phyloP scores from a whole-genome alignment of 768 basidiomycete genomes.

The Mycena rebaudengoi region DNA sequence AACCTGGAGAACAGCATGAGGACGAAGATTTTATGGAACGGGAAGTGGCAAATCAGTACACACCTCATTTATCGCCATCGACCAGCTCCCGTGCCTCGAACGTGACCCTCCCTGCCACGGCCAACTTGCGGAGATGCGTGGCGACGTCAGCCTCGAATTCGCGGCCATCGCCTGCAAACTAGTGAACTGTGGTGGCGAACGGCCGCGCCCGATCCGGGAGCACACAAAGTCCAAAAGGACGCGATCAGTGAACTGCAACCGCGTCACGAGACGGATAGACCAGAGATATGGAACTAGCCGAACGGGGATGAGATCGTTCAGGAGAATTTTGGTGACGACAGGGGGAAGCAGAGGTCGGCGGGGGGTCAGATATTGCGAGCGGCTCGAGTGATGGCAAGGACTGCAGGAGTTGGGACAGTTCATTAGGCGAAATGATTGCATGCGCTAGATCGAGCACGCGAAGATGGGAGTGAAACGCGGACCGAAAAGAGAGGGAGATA shows the following conservation, averaged over 20 bases:
- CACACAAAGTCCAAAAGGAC: not conserved
- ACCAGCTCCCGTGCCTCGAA: too few relatives aligned
- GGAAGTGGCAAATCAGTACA: too few relatives aligned
- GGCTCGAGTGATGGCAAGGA: not conserved
- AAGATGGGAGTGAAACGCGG: not conserved
- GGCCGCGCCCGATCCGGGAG: not conserved
- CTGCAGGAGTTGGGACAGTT: not conserved
- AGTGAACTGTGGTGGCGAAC: too few relatives aligned
- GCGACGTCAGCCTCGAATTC: too few relatives aligned
- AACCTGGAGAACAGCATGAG: too few relatives aligned
- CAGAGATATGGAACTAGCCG: not conserved
- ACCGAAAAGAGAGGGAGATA: not conserved
- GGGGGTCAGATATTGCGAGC: not conserved
- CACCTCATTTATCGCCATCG: too few relatives aligned
- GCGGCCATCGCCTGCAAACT: too few relatives aligned
- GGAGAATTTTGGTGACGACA: not conserved
- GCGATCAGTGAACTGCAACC: not conserved
- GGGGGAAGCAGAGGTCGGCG: not conserved
- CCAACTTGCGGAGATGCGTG: too few relatives aligned
- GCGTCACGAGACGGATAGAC: not conserved
- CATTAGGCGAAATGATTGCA: not conserved
- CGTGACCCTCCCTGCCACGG: too few relatives aligned
- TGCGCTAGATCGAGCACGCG: not conserved
- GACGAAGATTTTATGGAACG: too few relatives aligned
- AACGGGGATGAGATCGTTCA: not conserved